Base-by-base conservation (phyloP, 441 rosid genomes). In the Biscutella laevigata region DNA sequence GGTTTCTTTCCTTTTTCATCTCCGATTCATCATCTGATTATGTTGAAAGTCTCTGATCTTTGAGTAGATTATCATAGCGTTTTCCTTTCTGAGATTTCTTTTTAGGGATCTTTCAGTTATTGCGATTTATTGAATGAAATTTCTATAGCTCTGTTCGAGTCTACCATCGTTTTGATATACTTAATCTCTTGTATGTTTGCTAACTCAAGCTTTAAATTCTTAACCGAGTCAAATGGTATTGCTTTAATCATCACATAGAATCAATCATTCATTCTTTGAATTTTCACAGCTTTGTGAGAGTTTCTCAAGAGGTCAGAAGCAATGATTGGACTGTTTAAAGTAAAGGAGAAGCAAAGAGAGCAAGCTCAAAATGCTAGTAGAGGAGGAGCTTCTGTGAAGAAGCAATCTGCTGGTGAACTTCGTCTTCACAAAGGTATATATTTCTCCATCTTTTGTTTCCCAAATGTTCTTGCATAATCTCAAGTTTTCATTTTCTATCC, bases 321-420 rank as follows among this genome's bases (percentile, higher is more conserved):
- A 60, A 88, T 91, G 98, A 91, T 91, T 76, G 81, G 91, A 46
- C 73, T 88, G 7, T 85, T 91, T 62, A 91, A 85, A 82, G 95
- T 88, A 14, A 88, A 88, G 81, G 95, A 88, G 52, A 82, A 91
- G 77, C 94, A 88, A 72, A 88, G 74, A 68, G 95, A 88, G 43
- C 78, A 69, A 54, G 94, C 86, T 59, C 84, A 77, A 53, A 83
- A 77, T 72, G 86, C 90, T 38, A 77, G 47, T 11, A 60, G 62
- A 60, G 95, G 88, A 39, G 83, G 83, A 38, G 62, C 62, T 34
- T 84, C 92, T 24, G 57, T 67, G 4, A 90, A 80, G 68, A 91
- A 79, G 73, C 95, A 85, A 79, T 70, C 75, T 55, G 91, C 96
- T 62, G 98, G 96, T 5, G 98, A 91, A 60, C 73, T 91, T 69